Evolutionary conservation across 2,329 filamentous ascomycete genomes (phyloP), one percentile per base, ranked within the genome.

Genomic region (Trichoderma gracile): DNA sequence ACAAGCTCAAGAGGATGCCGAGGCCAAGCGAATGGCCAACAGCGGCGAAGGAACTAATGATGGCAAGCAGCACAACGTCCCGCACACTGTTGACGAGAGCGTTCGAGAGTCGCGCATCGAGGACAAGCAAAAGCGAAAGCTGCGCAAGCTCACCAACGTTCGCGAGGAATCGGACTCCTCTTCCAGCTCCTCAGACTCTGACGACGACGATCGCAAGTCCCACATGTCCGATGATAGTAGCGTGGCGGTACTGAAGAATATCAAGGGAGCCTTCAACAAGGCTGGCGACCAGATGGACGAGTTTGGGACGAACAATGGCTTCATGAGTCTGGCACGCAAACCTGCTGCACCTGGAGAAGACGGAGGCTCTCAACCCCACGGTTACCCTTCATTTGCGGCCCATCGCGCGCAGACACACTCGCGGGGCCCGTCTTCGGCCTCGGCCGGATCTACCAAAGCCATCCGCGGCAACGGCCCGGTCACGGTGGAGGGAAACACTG

Each of bases 281-380:
- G 78, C 80, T 17, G 79, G 79, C 1, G 78, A 80, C 14, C 83
- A 80, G 4, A 74, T 88, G 3, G 83, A 86, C 38, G 80, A 81
- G 12, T 70, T 88, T 21, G 84, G 83, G 60, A 82, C 80, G 5
- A 86, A 81, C 0, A 84, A 86, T 65, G 84, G 84, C 0, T 87
- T 87, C 67, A 67, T 74, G 75, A 21, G 53, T 25, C 17, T 66
- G 23, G 17, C 30, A 19, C 25, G 25, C 3, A 47, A 55, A 10
- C 40, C 30, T 15, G 25, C 40, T 43, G 1, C 40, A 4, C 45
- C 27, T 2, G 42, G 27, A 17, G 43, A 59, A 8, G 77, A 79
- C 0, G 71, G 65, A 2, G 49, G 42, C 0, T 65, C 68, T 17
- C 67, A 65, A 4, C 56, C 67, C 5, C 68, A 69, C 1, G 67